These are phyloP conservation scores for Dicorynia guianensis DNA, from an alignment of 306 rosid species.

Conservation along the genomic window DNA sequence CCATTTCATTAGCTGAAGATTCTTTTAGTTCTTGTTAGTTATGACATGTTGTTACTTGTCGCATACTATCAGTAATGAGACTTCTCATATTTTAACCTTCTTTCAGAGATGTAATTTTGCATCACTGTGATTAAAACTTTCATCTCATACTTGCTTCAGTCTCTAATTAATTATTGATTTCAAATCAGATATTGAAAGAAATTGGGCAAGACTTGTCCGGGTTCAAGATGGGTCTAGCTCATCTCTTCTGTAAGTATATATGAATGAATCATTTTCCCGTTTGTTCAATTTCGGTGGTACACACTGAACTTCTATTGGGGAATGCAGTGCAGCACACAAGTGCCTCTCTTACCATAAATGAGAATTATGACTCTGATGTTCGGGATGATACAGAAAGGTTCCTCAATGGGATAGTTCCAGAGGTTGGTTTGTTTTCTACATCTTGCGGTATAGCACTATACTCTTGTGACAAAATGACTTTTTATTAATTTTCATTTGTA, in stretches of 20 bases:
- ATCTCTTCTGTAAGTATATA: slow-evolving; percentile 74
- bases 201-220: slow-evolving; percentile 81
- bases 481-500: slow-evolving; percentile 33
- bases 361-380: slow-evolving; percentile 92
- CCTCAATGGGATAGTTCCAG: slow-evolving; percentile 81
- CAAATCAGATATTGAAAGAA: slow-evolving; percentile 72
- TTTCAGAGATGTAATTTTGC: no score
- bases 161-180: not conserved
- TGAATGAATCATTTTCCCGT: not conserved
- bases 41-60: not conserved
- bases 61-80: not conserved
- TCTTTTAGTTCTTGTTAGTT: not conserved
- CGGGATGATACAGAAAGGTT: slow-evolving; percentile 87
- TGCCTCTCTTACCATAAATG: slow-evolving; percentile 96
- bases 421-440: slow-evolving; percentile 53
- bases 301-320: slow-evolving; percentile 29
- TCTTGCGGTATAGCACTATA: not conserved
- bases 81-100: not conserved
- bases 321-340: slow-evolving; percentile 92
- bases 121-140: not conserved
- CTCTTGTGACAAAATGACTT: not conserved
- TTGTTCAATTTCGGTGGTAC: slow-evolving; percentile 3
- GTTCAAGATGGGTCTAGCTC: slow-evolving; percentile 94
- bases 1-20: not conserved
- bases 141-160: not conserved